Percentiles rank a stretch among this genome's conserved stretches.
Evolutionary conservation across 202 grass and related monocot species (phyloP).

Genomic region (Zoysia matrella): DNA sequence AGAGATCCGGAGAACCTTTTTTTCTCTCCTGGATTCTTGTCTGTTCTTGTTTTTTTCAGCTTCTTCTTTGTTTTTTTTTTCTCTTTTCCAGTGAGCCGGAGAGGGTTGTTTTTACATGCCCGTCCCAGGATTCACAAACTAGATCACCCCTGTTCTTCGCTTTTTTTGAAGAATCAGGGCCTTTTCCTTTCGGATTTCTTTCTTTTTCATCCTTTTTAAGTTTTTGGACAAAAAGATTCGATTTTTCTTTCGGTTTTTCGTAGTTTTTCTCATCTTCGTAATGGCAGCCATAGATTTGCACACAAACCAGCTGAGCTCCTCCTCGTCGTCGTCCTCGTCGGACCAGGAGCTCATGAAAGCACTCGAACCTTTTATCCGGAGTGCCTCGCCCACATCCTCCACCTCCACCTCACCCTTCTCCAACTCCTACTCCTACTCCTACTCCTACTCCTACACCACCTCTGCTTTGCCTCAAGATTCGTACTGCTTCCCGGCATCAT

Average conservation of each 20-base stretch:
- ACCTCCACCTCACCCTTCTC: conserved; percentile 35
- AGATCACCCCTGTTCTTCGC: conserved; percentile 67
- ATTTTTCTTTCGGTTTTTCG: not conserved
- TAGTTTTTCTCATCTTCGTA: conserved; percentile 19
- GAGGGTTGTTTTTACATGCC: conserved; percentile 65
- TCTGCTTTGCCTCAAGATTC: conserved; percentile 53
- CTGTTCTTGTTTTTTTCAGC: conserved; percentile 26
- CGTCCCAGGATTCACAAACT: conserved; percentile 48
- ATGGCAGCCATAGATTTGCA: conserved; percentile 96
- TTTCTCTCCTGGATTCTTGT: conserved; percentile 65
- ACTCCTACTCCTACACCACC: not conserved
- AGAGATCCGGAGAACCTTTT: conserved; percentile 73
- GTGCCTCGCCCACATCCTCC: conserved; percentile 67
- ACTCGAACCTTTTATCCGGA: conserved; percentile 98
- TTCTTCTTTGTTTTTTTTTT: conserved; percentile 33
- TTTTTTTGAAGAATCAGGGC: conserved; percentile 76
- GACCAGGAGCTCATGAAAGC: conserved; percentile 96
- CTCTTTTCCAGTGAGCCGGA: conserved; percentile 31
- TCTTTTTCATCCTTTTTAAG: conserved; percentile 32
- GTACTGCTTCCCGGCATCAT: conserved; percentile 26
- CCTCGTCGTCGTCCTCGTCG: conserved; percentile 60
- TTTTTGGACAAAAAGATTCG: conserved; percentile 12
- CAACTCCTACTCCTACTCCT: no score
- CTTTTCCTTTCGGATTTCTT: not conserved
- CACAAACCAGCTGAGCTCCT: conserved; percentile 55